Percentiles rank a stretch among this genome's conserved stretches.
These are phyloP conservation scores for Cryptococcus sp. DNA, from an alignment of 1,284 basidiomycete genomes.

Conservation along the genomic window DNA sequence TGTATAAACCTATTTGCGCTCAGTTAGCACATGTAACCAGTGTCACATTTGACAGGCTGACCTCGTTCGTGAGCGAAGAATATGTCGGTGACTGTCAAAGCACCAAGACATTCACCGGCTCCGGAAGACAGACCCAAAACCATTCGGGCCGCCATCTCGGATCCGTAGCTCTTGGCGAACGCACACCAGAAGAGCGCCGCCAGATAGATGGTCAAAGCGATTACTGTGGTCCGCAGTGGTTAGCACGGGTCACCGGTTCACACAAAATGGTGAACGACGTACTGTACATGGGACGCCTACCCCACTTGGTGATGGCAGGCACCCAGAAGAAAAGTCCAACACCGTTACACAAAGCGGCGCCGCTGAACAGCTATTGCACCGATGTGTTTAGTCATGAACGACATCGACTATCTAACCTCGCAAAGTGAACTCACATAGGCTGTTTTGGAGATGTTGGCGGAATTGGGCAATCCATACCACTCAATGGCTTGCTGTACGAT, in stretches of 20 bases:
- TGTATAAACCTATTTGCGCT: not conserved
- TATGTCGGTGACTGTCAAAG: not conserved
- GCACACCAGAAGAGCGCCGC: not conserved
- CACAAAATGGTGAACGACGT: not conserved
- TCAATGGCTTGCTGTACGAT: not conserved
- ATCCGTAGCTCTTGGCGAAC: not conserved
- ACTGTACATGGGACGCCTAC: conserved; percentile 1
- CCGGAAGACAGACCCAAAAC: not conserved
- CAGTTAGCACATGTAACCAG: not conserved
- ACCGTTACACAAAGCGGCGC: not conserved
- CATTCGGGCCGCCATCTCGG: not conserved
- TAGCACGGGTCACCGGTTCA: not conserved
- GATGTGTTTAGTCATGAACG: too few species aligned
- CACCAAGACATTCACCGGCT: not conserved
- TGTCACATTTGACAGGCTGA: not conserved
- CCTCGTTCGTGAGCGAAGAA: conserved; percentile 1
- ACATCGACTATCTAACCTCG: too few species aligned
- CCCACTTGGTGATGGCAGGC: not conserved
- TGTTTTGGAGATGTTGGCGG: not conserved
- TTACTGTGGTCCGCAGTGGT: not conserved
- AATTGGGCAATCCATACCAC: not conserved
- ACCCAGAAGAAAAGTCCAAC: conserved; percentile 1
- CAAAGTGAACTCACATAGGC: not conserved
- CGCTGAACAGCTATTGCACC: not conserved
- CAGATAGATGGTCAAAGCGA: not conserved